Conservation (phyloP, 75 land plant genomes). For the Picea glauca region DNA sequence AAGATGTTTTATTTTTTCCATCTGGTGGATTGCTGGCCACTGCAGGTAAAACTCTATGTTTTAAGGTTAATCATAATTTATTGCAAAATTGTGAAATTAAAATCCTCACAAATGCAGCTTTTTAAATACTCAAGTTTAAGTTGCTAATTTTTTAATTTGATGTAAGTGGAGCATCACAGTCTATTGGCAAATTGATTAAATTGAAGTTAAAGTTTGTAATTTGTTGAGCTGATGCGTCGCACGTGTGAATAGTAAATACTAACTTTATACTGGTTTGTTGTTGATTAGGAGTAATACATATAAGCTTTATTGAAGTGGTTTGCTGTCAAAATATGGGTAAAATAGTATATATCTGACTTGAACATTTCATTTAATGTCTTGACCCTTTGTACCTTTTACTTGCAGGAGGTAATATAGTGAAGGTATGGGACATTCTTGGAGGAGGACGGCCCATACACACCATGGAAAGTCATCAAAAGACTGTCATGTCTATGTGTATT, state of each 20-base stretch:
- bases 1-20: slow-evolving; percentile 75
- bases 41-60: slow-evolving; percentile 28
- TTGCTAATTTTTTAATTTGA: not conserved
- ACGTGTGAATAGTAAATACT: not conserved
- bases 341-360: not conserved
- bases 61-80: not conserved
- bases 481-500: slow-evolving; percentile 67
- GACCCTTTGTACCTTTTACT: not conserved
- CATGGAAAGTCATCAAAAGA: slow-evolving; percentile 87
- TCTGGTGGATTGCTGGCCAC: slow-evolving; percentile 93
- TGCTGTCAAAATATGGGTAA: not conserved
- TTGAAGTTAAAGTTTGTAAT: too few relatives aligned
- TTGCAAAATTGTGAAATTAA: not conserved
- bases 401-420: slow-evolving; percentile 74
- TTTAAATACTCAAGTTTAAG: not conserved
- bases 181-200: too few relatives aligned
- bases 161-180: too few relatives aligned
- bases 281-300: not conserved
- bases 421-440: slow-evolving; percentile 93
- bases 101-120: not conserved
- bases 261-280: not conserved
- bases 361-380: not conserved
- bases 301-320: not conserved
- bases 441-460: slow-evolving; percentile 72
- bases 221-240: too few relatives aligned